Evolutionary conservation across 2,329 filamentous ascomycete species (phyloP), one percentile per base, ranked within the genome.

Genomic region (Venturia carpophila): DNA sequence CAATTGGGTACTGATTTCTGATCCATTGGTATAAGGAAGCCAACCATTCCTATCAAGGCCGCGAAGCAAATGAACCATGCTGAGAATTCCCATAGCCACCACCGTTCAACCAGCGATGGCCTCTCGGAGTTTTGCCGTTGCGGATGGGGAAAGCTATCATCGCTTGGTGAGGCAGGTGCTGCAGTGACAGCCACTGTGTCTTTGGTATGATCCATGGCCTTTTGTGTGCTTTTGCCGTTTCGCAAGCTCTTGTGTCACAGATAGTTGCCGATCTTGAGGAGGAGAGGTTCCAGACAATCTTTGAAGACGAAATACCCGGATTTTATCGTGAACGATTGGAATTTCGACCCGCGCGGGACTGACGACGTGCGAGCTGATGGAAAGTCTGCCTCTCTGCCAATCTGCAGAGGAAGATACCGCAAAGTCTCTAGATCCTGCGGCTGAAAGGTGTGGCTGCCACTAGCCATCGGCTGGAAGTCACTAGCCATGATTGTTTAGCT

Each of bases 31-130:
- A 56, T 17, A 11, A 56, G 34, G n/a, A 56, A 56, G 19, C 52
- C 52, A 37, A 56, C n/a, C 52, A 56, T 56, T 15, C 52, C 52
- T 24, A 56, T 56, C 24, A 56, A 37, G n/a, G 52, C 52, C 15
- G 52, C 52, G n/a, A 56, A 56, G 52, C 52, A 56, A n/a, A 56
- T 56, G 52, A 56, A 56, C 52, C 52, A 56, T 56, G 52, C 52
- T 56, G 52, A 56, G n/a, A 56, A 56, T 19, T 56, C 52, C 52
- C 52, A 56, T 24, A 56, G 19, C 52, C 52, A 56, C 52, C 52
- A 56, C 15, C 52, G 13, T 37, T 56, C 52, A 5, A 56, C 34
- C 52, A 37, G 24, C 34, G 52, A 56, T 13, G 34, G 52, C 11
- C n/a, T 30, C n/a, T 56, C 52, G 1, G 52, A 56, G 24, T 56